Base-by-base conservation (phyloP, 805 yeast genomes). In the Pichia phayaonensis region DNA sequence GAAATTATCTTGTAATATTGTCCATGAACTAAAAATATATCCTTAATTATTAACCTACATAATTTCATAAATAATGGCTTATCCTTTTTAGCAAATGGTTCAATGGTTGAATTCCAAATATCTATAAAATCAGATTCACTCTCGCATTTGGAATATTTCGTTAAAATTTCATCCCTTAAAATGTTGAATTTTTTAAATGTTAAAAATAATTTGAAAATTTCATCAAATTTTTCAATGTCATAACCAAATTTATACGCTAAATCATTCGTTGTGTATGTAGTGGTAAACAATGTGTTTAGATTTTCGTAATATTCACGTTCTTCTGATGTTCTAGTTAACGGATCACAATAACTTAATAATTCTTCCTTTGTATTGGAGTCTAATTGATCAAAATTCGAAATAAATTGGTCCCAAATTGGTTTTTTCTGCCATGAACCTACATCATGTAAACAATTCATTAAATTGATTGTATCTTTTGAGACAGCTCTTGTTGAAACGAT, bases 211-310 rank as follows among this genome's bases (percentile, higher is more conserved):
- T 31, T 39, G 20, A 22, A 48, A 24, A 49, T 42, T 18, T 26
- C 34, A 22, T 49, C 44, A 22, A 26, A 46, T 10, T 27, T n/a
- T 12, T n/a, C 3, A 27, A 24, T 13, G 8, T 48, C 42, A 6
- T 36, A 43, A 20, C 56, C 54, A 12, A 54, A 49, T 36, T 31
- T 46, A 26, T 48, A 54, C 6, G 27, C 27, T 4, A 22, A 16
- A 23, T 38, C 45, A 29, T 44, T 48, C 8, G 38, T 21, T 3
- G 39, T 4, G 36, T 46, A 53, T 15, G 29, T 21, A 21, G 27
- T 36, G 15, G 23, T 18, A 24, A 48, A 38, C 11, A 43, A 29
- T 18, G 44, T n/a, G 11, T 31, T 5, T 4, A 46, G n/a, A n/a
- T 44, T 15, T 7, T 39, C 27, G 21, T 42, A 39, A 15, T 45